These are phyloP conservation scores for Camellia oleifera DNA, from an alignment of 179 eudicot genomes.

Conservation along the genomic window DNA sequence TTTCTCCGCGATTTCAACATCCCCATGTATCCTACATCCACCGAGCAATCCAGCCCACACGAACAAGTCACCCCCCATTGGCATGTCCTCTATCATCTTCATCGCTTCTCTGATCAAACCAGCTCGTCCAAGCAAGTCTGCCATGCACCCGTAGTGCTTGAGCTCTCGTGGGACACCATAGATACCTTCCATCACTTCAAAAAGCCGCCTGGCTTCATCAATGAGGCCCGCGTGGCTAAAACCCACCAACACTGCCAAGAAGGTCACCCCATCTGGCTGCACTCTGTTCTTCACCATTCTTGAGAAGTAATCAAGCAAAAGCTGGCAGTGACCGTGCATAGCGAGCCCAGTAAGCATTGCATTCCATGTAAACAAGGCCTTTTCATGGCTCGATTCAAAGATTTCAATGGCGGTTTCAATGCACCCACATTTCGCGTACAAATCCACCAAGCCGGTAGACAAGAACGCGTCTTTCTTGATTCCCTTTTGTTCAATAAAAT, in stretches of 20 bases:
- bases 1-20: conserved; percentile 62
- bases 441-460: conserved; percentile 69
- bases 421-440: conserved; percentile 84
- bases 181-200: conserved; percentile 50
- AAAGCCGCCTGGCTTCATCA: conserved; percentile 52
- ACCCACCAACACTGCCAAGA: conserved; percentile 69
- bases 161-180: conserved; percentile 63
- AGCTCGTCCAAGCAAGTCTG: conserved; percentile 73
- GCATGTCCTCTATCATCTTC: conserved; percentile 70
- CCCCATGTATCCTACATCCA: conserved; percentile 73
- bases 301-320: conserved; percentile 51
- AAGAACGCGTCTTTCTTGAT: conserved; percentile 48
- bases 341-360: conserved; percentile 79
- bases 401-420: conserved; percentile 51
- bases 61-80: conserved; percentile 62
- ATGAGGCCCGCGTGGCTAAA: conserved; percentile 81
- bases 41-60: conserved; percentile 85
- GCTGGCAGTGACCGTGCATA: conserved; percentile 56
- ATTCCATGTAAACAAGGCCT: conserved; percentile 74
- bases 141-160: conserved; percentile 93
- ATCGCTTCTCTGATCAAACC: conserved; percentile 65
- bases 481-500: conserved; percentile 33
- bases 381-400: conserved; percentile 46
- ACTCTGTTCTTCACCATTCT: conserved; percentile 54
- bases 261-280: conserved; percentile 72